Evolutionary conservation across 192 early-diverging fungal species (phyloP).

Genomic region (Pilaira anomala): DNA sequence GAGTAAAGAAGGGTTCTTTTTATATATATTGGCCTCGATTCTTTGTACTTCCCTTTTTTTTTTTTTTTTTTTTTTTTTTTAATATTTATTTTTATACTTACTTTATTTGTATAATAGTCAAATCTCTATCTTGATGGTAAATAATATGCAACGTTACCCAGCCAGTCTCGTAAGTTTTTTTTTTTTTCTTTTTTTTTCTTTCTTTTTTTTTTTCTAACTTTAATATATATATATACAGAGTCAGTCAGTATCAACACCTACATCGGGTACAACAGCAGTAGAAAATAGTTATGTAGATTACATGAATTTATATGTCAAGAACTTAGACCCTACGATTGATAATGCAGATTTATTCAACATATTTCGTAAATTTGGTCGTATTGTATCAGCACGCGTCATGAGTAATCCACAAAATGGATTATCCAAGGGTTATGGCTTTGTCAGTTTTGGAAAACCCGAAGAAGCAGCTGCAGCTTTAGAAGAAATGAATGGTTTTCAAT

Average conservation of each 20-base stretch:
- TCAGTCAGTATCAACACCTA: background rate
- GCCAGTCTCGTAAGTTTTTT: background rate
- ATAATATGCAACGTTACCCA: too few relatives aligned
- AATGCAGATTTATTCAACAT: slow-evolving; percentile 90
- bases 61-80: background rate
- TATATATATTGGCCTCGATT: background rate
- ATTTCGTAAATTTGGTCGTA: slow-evolving; percentile 83
- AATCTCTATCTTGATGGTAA: background rate
- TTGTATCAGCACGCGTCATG: slow-evolving; percentile 89
- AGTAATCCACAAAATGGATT: slow-evolving; percentile 62
- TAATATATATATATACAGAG: slow-evolving; percentile 15
- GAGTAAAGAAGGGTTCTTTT: slow-evolving; percentile 8
- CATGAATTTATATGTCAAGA: slow-evolving; percentile 95
- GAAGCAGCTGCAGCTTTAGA: slow-evolving; percentile 85
- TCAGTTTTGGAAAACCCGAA: slow-evolving; percentile 89
- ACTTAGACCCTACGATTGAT: slow-evolving; percentile 87
- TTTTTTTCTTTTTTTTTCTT: background rate
- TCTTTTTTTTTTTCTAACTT: background rate
- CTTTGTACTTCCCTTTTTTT: slow-evolving; percentile 1
- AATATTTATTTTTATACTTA: background rate
- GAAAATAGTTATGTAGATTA: slow-evolving; percentile 36
- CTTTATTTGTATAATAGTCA: too few relatives aligned
- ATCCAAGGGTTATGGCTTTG: slow-evolving; percentile 89
- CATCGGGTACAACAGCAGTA: background rate
- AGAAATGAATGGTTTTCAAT: slow-evolving; percentile 85